Base-by-base conservation (phyloP, 768 basidiomycete genomes). In the Leccinum uliginosum region DNA sequence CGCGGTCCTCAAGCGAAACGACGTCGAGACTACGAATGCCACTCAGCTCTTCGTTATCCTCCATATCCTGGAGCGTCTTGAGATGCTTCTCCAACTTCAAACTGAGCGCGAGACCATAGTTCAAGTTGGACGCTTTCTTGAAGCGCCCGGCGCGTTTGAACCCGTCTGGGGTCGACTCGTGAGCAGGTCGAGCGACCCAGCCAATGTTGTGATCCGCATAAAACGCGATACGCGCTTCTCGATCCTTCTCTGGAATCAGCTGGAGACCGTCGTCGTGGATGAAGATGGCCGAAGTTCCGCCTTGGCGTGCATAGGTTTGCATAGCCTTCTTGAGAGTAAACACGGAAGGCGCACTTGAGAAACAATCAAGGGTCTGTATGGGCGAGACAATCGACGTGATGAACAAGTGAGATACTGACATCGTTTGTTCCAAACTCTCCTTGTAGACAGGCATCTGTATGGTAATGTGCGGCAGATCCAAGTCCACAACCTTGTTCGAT, bases 111-210 rank as follows among this genome's bases (percentile, higher is more conserved):
- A 81, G 75, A 7, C 83, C 91, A 58, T 87, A 93, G 70, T 95
- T 96, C 83, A 95, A 83, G 71, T 96, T 96, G 27, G 85, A 87
- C 2, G 92, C 92, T 69, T 96, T 96, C 78, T 96, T 96, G 82
- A 96, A 96, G 10, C 92, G 80, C 8, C 93, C 93, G 0, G 87
- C 70, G 29, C 76, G 72, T n/a, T 71, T 74, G 55, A 72, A 71
- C 5, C 66, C 72, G 15, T 26, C 50, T 1, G 59, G 53, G 5
- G 62, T 38, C 0, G 59, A 55, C 0, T 46, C 26, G 8, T 86
- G 82, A 54, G 66, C 70, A 0, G 84, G 84, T 32, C 84, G 76
- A 21, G 84, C 81, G 50, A 84, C 80, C 75, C 80, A 86, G 17
- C 79, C 85, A 46, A 85, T 82, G 55, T 76, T 78, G 64, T 84